phyloP scores from a whole-genome alignment of 306 rosid species.

The Cercis canadensis region DNA sequence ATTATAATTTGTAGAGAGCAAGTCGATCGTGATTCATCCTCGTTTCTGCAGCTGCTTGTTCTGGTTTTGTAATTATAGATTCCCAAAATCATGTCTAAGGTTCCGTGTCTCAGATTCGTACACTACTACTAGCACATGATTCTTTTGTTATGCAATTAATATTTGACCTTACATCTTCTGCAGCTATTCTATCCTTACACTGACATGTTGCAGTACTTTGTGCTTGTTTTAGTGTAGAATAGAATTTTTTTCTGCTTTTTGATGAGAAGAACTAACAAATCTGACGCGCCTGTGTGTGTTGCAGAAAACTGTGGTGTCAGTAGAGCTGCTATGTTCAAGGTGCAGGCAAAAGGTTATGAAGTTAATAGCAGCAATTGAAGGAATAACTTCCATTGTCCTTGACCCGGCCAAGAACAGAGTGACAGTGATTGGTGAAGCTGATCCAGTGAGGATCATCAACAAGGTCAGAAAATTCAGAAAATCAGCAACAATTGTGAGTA shows the following conservation, averaged over 20 bases:
- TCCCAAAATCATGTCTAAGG: constrained; percentile 56
- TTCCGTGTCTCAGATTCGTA: constrained; percentile 30
- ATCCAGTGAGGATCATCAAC: constrained; percentile 58
- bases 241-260: no score
- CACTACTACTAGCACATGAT: not conserved
- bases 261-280: constrained; percentile 27
- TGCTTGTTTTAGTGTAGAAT: no score
- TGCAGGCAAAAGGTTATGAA: constrained; percentile 63
- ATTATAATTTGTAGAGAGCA: constrained; percentile 18
- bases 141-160: constrained; percentile 36
- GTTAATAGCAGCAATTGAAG: constrained; percentile 55
- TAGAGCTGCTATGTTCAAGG: constrained; percentile 57
- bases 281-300: constrained; percentile 37
- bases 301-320: constrained; percentile 69
- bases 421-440: constrained; percentile 64
- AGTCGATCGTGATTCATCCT: constrained; percentile 20
- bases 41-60: constrained; percentile 35
- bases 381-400: constrained; percentile 51
- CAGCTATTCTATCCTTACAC: no score
- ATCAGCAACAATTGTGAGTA: constrained; percentile 48
- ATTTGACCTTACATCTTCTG: constrained; percentile 32
- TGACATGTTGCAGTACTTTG: no score
- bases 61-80: constrained; percentile 17
- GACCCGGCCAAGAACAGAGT: constrained; percentile 52
- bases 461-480: constrained; percentile 59